Percentiles rank a stretch among this genome's conserved stretches.
Evolutionary conservation across 331 rosid species (phyloP).

Genomic region (Spiraea crenata): DNA sequence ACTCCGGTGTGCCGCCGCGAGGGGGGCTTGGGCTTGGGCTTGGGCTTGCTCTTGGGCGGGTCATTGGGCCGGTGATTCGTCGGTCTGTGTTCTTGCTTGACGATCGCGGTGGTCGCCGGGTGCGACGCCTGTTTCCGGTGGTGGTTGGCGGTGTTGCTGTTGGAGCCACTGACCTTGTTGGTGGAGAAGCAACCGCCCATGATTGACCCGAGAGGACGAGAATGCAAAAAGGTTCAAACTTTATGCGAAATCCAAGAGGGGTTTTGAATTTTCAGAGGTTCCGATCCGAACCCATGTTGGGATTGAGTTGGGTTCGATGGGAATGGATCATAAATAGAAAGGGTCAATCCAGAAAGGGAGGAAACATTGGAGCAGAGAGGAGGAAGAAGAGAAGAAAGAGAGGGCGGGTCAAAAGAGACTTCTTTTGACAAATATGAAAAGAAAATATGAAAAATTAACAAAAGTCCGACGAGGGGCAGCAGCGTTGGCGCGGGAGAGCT

Average conservation of each 20-base stretch:
- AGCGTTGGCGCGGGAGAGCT: slow-evolving; percentile 17
- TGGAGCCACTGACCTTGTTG: slow-evolving; percentile 72
- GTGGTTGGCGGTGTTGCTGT: slow-evolving; percentile 48
- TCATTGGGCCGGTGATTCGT: slow-evolving; percentile 31
- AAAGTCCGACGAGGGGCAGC: background rate
- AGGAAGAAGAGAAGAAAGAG: slow-evolving; percentile 61
- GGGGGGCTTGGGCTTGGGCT: slow-evolving; percentile 25
- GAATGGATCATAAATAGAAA: background rate
- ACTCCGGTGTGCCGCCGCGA: slow-evolving; percentile 39
- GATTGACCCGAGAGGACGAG: slow-evolving; percentile 12
- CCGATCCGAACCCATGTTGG: slow-evolving; percentile 33
- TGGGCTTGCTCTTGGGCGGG: slow-evolving; percentile 7
- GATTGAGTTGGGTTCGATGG: background rate
- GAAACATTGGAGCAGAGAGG: slow-evolving; percentile 44
- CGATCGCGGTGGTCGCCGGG: slow-evolving; percentile 13
- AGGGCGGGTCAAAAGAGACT: slow-evolving; percentile 52
- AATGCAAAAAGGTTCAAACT: background rate
- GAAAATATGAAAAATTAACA: background rate
- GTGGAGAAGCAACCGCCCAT: slow-evolving; percentile 87
- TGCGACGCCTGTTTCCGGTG: slow-evolving; percentile 39
- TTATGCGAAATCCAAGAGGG: background rate
- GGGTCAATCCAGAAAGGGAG: slow-evolving; percentile 6
- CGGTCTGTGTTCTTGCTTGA: slow-evolving; percentile 19
- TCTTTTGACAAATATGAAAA: slow-evolving; percentile 13
- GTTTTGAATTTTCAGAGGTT: slow-evolving; percentile 18